phyloP scores from a whole-genome alignment of 768 basidiomycete genomes.

The Imleria badia region DNA sequence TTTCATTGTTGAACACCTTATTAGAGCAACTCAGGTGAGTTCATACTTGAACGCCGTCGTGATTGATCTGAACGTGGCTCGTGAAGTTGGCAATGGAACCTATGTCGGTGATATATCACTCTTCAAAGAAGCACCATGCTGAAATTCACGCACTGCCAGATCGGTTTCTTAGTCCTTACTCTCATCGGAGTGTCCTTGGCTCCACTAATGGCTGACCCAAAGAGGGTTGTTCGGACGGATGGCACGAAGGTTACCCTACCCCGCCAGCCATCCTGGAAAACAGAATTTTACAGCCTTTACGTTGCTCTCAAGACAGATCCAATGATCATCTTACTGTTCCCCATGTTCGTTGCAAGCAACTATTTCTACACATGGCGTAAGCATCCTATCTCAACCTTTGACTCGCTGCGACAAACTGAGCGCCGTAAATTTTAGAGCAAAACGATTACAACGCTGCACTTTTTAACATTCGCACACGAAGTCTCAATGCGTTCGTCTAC shows the following conservation, averaged over 20 bases:
- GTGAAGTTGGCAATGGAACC: constrained; percentile 65
- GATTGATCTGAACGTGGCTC: constrained; percentile 1
- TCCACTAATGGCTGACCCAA: constrained; percentile 68
- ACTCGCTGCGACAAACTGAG: background rate
- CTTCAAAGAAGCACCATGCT: background rate
- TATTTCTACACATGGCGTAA: constrained; percentile 87
- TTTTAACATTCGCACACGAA: constrained; percentile 77
- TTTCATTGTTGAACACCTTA: background rate
- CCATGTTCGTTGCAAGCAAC: constrained; percentile 83
- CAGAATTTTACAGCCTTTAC: constrained; percentile 69
- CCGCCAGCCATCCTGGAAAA: constrained; percentile 75
- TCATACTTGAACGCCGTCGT: background rate
- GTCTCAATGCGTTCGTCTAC: constrained; percentile 76
- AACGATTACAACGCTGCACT: constrained; percentile 78
- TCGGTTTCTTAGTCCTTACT: constrained; percentile 73
- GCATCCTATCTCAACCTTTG: constrained; percentile 20
- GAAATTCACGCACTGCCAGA: constrained; percentile 41
- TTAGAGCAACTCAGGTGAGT: constrained; percentile 33
- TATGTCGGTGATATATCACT: constrained; percentile 49
- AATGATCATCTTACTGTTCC: constrained; percentile 71
- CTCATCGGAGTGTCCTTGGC: constrained; percentile 67
- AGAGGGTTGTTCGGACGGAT: constrained; percentile 71
- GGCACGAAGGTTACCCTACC: constrained; percentile 64
- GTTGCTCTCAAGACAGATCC: constrained; percentile 69
- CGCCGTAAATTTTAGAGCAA: constrained; percentile 52